Evolutionary conservation across 2,329 filamentous ascomycete genomes (phyloP).

Genomic region (Cladophialophora immunda): DNA sequence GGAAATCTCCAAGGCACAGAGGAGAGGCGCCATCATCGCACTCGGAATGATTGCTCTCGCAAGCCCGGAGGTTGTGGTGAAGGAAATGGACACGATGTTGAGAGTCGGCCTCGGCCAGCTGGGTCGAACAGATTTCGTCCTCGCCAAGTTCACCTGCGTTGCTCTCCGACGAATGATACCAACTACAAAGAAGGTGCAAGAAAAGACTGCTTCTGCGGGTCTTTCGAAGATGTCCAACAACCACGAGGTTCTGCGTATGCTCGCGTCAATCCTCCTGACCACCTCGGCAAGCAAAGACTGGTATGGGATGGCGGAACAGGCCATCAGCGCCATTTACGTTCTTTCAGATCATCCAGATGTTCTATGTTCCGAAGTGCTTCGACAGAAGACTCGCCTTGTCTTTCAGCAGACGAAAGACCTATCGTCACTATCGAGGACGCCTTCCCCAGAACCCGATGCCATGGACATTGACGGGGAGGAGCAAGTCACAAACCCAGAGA

Average conservation of each 20-base stretch:
- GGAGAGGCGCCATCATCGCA: slow-evolving; percentile 93
- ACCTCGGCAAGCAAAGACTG: slow-evolving; percentile 92
- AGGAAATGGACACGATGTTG: slow-evolving; percentile 94
- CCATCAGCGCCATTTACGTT: slow-evolving; percentile 92
- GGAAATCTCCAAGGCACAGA: slow-evolving; percentile 89
- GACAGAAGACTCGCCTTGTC: slow-evolving; percentile 83
- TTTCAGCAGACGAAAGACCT: slow-evolving; percentile 66
- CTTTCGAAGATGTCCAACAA: slow-evolving; percentile 87
- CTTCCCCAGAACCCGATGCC: slow-evolving; percentile 43
- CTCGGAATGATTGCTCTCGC: slow-evolving; percentile 96
- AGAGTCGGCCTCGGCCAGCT: slow-evolving; percentile 84
- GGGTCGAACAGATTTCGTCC: slow-evolving; percentile 81
- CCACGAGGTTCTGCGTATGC: slow-evolving; percentile 81
- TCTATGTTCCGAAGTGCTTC: slow-evolving; percentile 88
- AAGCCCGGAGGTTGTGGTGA: slow-evolving; percentile 89
- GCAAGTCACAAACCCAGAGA: slow-evolving; percentile 23
- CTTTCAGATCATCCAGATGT: slow-evolving; percentile 93
- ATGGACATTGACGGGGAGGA: slow-evolving; percentile 44
- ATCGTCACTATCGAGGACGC: slow-evolving; percentile 48
- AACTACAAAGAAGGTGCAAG: slow-evolving; percentile 79
- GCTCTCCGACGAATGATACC: slow-evolving; percentile 91
- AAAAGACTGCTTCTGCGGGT: slow-evolving; percentile 61
- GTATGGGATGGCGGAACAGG: slow-evolving; percentile 93
- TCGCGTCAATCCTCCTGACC: slow-evolving; percentile 86
- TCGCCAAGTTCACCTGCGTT: slow-evolving; percentile 95